These are phyloP conservation scores for Apophysomyces variabilis DNA, from an alignment of 371 early-diverging fungal species.

Conservation along the genomic window DNA sequence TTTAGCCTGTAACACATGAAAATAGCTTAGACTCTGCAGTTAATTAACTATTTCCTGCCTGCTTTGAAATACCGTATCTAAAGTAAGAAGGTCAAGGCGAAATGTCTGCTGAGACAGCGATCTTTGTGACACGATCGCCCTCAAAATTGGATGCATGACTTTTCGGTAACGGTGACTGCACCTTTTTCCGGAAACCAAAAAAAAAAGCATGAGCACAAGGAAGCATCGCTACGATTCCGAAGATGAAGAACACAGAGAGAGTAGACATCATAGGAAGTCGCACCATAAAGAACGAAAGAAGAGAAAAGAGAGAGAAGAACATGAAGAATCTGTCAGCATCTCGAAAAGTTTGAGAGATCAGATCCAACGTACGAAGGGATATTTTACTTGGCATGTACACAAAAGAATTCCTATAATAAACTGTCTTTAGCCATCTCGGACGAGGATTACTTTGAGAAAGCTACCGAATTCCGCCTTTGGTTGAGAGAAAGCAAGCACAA, in stretches of 20 bases:
- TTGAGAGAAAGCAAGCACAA: constrained; percentile 71
- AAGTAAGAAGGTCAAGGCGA: too few species aligned
- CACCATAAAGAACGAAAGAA: constrained; percentile 14
- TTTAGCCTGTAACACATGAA: too few species aligned
- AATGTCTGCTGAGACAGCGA: too few species aligned
- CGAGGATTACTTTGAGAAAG: constrained; percentile 79
- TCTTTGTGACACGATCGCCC: too few species aligned
- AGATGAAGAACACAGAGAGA: constrained; percentile 12
- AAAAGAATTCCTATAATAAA: neutral
- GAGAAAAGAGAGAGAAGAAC: constrained; percentile 2
- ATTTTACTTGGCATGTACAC: neutral
- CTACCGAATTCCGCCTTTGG: constrained; percentile 85
- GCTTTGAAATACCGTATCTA: too few species aligned
- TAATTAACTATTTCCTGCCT: too few species aligned
- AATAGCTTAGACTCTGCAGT: too few species aligned
- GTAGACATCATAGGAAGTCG: constrained; percentile 20
- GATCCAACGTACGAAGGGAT: constrained; percentile 12
- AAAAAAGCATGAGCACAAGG: too few species aligned
- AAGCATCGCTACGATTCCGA: constrained; percentile 25
- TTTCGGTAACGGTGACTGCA: too few species aligned
- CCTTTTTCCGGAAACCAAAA: too few species aligned
- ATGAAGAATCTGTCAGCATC: neutral
- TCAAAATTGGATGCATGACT: too few species aligned
- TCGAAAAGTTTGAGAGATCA: constrained; percentile 11
- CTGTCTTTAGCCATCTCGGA: constrained; percentile 52